Evolutionary conservation across 257 asterid genomes (phyloP), one percentile per base, ranked within the genome.

Genomic region (Petunia axillaris): DNA sequence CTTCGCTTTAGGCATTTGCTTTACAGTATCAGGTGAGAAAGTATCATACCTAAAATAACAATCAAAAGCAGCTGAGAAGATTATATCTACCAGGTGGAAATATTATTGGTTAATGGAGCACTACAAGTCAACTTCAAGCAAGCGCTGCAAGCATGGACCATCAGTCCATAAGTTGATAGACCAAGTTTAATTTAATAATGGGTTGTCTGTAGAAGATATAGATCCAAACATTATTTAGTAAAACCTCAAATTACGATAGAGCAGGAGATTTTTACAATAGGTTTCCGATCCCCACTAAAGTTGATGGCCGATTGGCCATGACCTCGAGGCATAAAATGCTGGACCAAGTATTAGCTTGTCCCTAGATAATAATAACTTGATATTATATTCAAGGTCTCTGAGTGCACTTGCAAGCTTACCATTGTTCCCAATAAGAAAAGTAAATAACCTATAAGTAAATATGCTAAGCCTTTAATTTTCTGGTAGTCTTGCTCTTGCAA

Each of bases 1-100:
- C 83, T 93, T 93, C 52, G 91, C 87, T 83, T 89, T 95, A 2
- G 98, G 94, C 96, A 93, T 89, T 91, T 92, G 91, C 91, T 87
- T 90, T 75, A 95, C 97, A 64, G 85, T 81, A 80, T 95, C 99
- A 39, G 98, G 96, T 63, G 97, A 80, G 85, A 93, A 95, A 48
- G 99, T 95, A 86, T 85, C 85, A 79, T 93, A 95, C 85, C 98
- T 95, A 88, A 77, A 73, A 64, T 52, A 75, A 65, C 35, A 76
- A 58, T 54, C 48, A 52, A 53, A 59, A 3, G 52, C 55, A 25
- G 44, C 59, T 11, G 3, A 46, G 78, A 59, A 8, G 52, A 71
- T 48, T 65, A 44, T 25, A 25, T 25, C 25, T 25, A 46, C 6
- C 6, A 48, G 44, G 0, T 50, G 44, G 25, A 70, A 25, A 43